Evolutionary conservation across 2,329 filamentous ascomycete genomes (phyloP).

Genomic region (Chaetothyriales sp.): DNA sequence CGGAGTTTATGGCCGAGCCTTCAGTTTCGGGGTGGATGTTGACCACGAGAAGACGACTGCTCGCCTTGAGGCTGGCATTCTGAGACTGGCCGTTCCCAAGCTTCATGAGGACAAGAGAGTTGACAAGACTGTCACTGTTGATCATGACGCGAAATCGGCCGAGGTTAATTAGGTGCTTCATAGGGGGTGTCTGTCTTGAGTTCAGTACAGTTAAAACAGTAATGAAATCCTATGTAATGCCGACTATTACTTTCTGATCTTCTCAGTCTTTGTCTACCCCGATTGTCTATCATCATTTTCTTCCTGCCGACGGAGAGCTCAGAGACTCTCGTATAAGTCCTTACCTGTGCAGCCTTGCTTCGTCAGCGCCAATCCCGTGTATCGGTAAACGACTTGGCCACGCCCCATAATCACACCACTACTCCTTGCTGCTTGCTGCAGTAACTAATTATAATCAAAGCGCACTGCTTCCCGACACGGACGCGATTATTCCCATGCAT

Average conservation of each 20-base stretch:
- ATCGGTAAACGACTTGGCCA: not conserved
- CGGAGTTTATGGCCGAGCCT: slow-evolving; percentile 12
- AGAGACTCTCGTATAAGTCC: no score
- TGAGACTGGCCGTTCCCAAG: slow-evolving; percentile 14
- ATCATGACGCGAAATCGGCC: not conserved
- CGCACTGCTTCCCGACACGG: not conserved
- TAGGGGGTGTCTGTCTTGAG: not conserved
- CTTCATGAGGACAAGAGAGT: slow-evolving; percentile 5
- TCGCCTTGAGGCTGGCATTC: slow-evolving; percentile 13
- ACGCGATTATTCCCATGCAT: no score
- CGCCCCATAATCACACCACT: not conserved
- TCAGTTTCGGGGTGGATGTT: slow-evolving; percentile 15
- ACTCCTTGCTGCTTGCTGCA: not conserved
- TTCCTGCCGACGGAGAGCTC: no score
- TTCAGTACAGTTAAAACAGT: not conserved
- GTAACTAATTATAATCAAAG: not conserved
- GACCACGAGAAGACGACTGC: slow-evolving; percentile 14
- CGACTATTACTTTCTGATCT: no score
- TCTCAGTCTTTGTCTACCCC: no score
- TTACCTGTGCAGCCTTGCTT: not conserved
- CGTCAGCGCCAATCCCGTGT: not conserved
- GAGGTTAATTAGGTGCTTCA: not conserved
- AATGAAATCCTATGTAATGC: no score
- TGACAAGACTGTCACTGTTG: not conserved
- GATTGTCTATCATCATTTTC: no score